These are phyloP conservation scores for Cyamopsis tetragonoloba DNA, from an alignment of 306 rosid species.

Conservation along the genomic window DNA sequence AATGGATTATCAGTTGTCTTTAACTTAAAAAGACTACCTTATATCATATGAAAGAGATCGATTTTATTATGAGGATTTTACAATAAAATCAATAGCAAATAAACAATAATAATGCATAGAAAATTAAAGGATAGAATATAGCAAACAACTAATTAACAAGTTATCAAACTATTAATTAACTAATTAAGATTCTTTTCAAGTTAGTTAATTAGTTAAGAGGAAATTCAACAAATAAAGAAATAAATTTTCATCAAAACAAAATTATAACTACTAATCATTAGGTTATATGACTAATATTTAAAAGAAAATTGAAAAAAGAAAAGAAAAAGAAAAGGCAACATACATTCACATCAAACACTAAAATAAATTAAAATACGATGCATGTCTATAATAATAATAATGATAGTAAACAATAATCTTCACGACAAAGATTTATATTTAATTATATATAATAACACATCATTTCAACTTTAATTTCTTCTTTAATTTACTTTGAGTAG, in stretches of 20 bases:
- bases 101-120: no score
- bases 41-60: no score
- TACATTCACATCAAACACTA: background rate
- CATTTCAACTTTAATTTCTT: constrained; percentile 22
- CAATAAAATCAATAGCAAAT: no score
- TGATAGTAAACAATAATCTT: background rate
- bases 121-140: no score
- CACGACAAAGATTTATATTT: background rate
- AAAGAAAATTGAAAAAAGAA: background rate
- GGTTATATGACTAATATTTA: background rate
- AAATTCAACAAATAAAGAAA: no score
- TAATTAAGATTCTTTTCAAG: no score
- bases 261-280: background rate
- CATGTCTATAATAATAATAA: background rate
- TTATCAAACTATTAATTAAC: no score
- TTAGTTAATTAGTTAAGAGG: no score
- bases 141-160: no score
- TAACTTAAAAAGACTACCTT: no score
- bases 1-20: no score
- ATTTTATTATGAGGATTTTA: no score
- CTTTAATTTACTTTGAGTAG: constrained; percentile 15
- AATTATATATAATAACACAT: background rate
- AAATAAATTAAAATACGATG: background rate
- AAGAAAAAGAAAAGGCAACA: background rate
- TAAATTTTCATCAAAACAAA: background rate